phyloP scores from a whole-genome alignment of 2,329 filamentous ascomycete genomes.

The Hyphodiscus sp. region DNA sequence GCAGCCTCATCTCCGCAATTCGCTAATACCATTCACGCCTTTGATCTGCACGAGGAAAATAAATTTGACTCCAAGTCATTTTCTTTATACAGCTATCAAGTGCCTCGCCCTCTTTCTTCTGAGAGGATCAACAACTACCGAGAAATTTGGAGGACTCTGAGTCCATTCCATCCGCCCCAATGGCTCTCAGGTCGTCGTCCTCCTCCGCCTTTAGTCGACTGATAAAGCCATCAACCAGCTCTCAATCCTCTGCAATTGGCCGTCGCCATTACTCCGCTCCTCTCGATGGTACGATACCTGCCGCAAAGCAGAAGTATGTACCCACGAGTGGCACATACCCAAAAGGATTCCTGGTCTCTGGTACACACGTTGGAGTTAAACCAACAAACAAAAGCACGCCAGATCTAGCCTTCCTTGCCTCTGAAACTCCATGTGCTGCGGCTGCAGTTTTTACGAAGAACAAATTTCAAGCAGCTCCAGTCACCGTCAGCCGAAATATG shows the following conservation, averaged over 20 bases:
- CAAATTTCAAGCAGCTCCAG: conserved; percentile 94
- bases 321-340: conserved; percentile 82
- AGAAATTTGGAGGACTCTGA: not conserved
- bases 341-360: conserved; percentile 80
- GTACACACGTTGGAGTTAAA: conserved; percentile 89
- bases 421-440: conserved; percentile 76
- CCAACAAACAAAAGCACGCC: conserved; percentile 85
- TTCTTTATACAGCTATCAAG: not conserved
- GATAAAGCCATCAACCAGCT: conserved; percentile 16
- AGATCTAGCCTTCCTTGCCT: conserved; percentile 83
- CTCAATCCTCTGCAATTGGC: conserved; percentile 13
- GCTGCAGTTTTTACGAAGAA: conserved; percentile 97
- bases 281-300: conserved; percentile 55
- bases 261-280: conserved; percentile 52
- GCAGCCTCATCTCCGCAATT: not conserved
- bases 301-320: conserved; percentile 84
- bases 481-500: conserved; percentile 73
- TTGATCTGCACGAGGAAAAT: not conserved
- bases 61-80: not conserved
- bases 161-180: conserved; percentile 10
- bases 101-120: not conserved
- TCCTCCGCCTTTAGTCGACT: conserved; percentile 19
- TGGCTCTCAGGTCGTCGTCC: conserved; percentile 24
- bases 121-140: not conserved
- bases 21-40: not conserved